Evolutionary conservation across 2,329 filamentous ascomycete genomes (phyloP).

Genomic region (Zasmidium angulare): DNA sequence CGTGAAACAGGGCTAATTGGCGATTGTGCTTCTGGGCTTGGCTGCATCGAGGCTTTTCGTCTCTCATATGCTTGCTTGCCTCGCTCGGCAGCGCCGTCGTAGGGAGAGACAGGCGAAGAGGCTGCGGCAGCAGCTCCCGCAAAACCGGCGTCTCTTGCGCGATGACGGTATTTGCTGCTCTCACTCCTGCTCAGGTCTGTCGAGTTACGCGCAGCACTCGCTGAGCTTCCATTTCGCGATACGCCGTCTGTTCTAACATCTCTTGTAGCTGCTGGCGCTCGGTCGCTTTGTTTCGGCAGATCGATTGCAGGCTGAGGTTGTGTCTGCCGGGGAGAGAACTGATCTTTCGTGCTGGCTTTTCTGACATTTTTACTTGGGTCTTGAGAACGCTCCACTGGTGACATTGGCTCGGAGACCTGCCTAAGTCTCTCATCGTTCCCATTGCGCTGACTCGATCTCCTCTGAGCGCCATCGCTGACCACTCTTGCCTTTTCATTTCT

Average conservation of each 20-base stretch:
- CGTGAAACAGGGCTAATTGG: slow-evolving; percentile 24
- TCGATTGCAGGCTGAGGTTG: not conserved
- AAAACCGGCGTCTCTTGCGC: slow-evolving; percentile 34
- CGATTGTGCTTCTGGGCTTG: slow-evolving; percentile 14
- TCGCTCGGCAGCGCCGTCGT: slow-evolving; percentile 22
- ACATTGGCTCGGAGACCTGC: slow-evolving; percentile 8
- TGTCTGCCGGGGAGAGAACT: not conserved
- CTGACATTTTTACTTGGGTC: slow-evolving; percentile 23
- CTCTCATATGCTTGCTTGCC: slow-evolving; percentile 34
- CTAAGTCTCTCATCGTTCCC: slow-evolving; percentile 3
- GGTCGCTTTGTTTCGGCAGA: not conserved
- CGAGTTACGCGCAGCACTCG: slow-evolving; percentile 5
- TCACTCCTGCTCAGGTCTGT: slow-evolving; percentile 15
- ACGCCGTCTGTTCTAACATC: not conserved
- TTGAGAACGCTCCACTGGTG: slow-evolving; percentile 13
- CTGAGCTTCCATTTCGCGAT: not conserved
- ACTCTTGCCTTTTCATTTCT: slow-evolving; percentile 26
- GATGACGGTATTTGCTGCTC: slow-evolving; percentile 31
- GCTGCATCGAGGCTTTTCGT: slow-evolving; percentile 25
- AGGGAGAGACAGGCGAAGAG: slow-evolving; percentile 10
- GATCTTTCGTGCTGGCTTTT: not conserved
- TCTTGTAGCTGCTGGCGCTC: not conserved
- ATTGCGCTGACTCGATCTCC: slow-evolving; percentile 16
- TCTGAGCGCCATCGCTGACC: slow-evolving; percentile 26
- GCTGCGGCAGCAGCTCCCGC: slow-evolving; percentile 32